Percentiles rank a stretch among this genome's conserved stretches.
Conservation (phyloP, 108 stramenopile genomes). For the Nitzschia palea region DNA sequence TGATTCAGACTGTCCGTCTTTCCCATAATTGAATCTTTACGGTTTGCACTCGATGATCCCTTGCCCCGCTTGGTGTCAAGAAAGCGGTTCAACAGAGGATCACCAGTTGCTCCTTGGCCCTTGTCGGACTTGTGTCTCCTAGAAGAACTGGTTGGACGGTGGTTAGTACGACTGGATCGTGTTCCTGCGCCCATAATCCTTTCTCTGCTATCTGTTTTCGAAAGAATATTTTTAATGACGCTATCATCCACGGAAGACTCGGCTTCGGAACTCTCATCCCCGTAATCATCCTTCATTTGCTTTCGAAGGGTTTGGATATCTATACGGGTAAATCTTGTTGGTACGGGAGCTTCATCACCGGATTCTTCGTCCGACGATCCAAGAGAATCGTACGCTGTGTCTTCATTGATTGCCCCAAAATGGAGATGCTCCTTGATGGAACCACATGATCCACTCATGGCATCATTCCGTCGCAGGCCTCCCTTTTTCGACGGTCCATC, state of each 20-base stretch:
- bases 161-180: too few relatives aligned
- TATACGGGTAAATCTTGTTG: too few relatives aligned
- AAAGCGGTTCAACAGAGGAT: constrained; percentile 9
- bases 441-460: neutral
- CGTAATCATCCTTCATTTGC: neutral
- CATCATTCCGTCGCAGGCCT: neutral
- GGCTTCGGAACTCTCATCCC: neutral
- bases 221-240: neutral
- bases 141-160: too few relatives aligned
- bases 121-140: neutral
- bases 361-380: constrained; percentile 10
- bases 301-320: too few relatives aligned
- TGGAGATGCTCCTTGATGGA: constrained; percentile 1
- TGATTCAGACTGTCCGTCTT: constrained; percentile 5
- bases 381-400: constrained; percentile 1
- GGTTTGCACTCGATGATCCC: neutral
- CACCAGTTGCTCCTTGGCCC: neutral
- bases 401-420: constrained; percentile 1
- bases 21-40: neutral
- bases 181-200: too few relatives aligned
- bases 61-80: neutral
- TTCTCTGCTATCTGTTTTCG: constrained; percentile 1
- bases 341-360: neutral
- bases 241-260: constrained; percentile 6
- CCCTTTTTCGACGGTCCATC: neutral